phyloP scores from a whole-genome alignment of 2,329 filamentous ascomycete genomes.

The Orbilia oligospora region DNA sequence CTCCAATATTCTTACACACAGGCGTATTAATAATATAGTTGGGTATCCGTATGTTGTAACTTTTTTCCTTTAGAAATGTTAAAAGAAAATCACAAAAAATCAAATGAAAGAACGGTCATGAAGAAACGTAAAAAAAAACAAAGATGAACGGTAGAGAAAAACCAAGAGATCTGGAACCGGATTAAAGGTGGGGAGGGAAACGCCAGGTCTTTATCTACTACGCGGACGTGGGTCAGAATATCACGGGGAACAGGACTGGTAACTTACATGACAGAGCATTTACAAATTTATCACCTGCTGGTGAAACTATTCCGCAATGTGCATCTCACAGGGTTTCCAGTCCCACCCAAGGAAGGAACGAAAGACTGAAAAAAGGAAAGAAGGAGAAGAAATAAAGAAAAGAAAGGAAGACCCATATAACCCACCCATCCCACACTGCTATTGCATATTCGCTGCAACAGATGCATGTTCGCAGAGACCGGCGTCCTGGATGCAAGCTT shows the following conservation, averaged over 20 bases:
- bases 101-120: conserved; percentile 7
- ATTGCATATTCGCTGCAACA: conserved; percentile 25
- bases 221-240: not conserved
- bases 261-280: not conserved
- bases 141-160: not conserved
- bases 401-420: conserved; percentile 15
- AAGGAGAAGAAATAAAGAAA: not conserved
- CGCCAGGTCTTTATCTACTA: conserved; percentile 19
- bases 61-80: not conserved
- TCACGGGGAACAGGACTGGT: not conserved
- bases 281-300: conserved; percentile 13
- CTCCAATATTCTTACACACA: conserved; percentile 16
- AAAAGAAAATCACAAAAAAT: not conserved
- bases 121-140: conserved; percentile 1
- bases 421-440: conserved; percentile 3
- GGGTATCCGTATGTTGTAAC: conserved; percentile 1
- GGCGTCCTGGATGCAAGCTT: conserved; percentile 16
- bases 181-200: conserved; percentile 25
- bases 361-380: too few relatives aligned
- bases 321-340: conserved; percentile 45
- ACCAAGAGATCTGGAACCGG: conserved; percentile 25
- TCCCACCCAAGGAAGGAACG: conserved; percentile 4
- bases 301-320: conserved; percentile 29
- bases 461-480: conserved; percentile 20
- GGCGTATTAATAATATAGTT: conserved; percentile 3